Evolutionary conservation across 2,329 filamentous ascomycete genomes (phyloP).

Genomic region (Tolypocladium tropicale): DNA sequence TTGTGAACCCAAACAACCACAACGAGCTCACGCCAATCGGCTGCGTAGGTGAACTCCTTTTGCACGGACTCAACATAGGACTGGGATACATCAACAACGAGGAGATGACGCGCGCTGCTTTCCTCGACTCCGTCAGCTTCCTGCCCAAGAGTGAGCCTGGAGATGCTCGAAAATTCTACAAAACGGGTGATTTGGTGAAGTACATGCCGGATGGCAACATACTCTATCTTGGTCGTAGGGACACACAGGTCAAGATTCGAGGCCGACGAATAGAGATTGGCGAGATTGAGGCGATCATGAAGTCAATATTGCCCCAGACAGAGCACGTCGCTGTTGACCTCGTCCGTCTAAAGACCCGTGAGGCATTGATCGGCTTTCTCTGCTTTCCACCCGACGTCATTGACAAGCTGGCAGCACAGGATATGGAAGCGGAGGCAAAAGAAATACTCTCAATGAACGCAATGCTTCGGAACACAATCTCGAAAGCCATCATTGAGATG

Average conservation of each 20-base stretch:
- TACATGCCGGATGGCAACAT: slow-evolving; percentile 7
- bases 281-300: slow-evolving; percentile 6
- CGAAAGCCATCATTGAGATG: neutral
- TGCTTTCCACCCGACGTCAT: neutral
- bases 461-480: neutral
- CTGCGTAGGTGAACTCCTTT: slow-evolving; percentile 4
- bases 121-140: slow-evolving; percentile 1
- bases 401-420: neutral
- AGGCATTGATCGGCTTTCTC: neutral
- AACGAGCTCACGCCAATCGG: slow-evolving; percentile 2
- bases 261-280: slow-evolving; percentile 10
- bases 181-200: slow-evolving; percentile 9
- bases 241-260: slow-evolving; percentile 8
- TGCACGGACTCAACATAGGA: slow-evolving; percentile 3
- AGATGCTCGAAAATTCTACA: slow-evolving; percentile 5
- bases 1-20: slow-evolving; percentile 1
- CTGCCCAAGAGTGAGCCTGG: neutral
- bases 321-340: neutral
- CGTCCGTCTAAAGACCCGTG: neutral
- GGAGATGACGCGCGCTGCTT: slow-evolving; percentile 6
- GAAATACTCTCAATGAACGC: neutral
- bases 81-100: slow-evolving; percentile 3
- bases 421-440: neutral
- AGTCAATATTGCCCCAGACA: neutral
- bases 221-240: slow-evolving; percentile 4